A percentile compares a stretch with the other conserved stretches of the same genome.
These are phyloP conservation scores for Tolypocladium album DNA, from an alignment of 2,329 filamentous ascomycete species.

Conservation along the genomic window DNA sequence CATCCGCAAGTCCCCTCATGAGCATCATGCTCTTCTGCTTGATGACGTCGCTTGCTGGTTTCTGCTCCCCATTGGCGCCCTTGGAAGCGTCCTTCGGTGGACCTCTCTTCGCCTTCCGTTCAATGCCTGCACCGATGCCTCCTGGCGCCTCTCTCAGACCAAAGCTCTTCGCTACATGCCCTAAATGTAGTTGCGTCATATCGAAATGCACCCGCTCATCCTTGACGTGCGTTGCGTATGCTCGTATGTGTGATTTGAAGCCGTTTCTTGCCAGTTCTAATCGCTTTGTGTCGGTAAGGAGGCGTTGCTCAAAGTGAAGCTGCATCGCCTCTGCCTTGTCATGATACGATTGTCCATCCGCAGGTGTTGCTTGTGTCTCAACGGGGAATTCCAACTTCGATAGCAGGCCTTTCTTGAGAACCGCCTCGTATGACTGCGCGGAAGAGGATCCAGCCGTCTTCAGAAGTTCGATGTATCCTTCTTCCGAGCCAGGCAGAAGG, in stretches of 20 bases:
- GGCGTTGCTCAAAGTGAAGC: constrained; percentile 48
- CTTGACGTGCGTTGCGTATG: constrained; percentile 87
- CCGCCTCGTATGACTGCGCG: constrained; percentile 39
- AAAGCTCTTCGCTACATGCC: constrained; percentile 90
- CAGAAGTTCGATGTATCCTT: constrained; percentile 75
- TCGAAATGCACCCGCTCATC: constrained; percentile 82
- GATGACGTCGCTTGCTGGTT: constrained; percentile 30
- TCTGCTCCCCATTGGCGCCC: constrained; percentile 18
- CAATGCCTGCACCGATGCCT: constrained; percentile 56
- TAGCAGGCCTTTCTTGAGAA: constrained; percentile 56
- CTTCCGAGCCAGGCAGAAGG: constrained; percentile 81
- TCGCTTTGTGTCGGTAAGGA: constrained; percentile 51
- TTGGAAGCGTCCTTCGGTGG: constrained; percentile 7
- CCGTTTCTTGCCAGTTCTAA: constrained; percentile 75
- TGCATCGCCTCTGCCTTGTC: constrained; percentile 46
- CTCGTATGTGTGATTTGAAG: constrained; percentile 85
- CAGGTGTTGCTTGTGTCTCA: constrained; percentile 47
- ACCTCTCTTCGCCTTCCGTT: constrained; percentile 33
- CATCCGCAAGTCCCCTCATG: constrained; percentile 51
- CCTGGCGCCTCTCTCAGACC: constrained; percentile 80
- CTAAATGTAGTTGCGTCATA: constrained; percentile 81
- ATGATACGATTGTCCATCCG: constrained; percentile 32
- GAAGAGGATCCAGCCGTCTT: constrained; percentile 37
- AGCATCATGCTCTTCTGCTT: constrained; percentile 55
- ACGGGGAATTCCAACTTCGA: constrained; percentile 54